A percentile compares a stretch with the other conserved stretches of the same genome.
Evolutionary conservation across 2,329 filamentous ascomycete genomes (phyloP).

Genomic region (Trichoderma brevicompactum): DNA sequence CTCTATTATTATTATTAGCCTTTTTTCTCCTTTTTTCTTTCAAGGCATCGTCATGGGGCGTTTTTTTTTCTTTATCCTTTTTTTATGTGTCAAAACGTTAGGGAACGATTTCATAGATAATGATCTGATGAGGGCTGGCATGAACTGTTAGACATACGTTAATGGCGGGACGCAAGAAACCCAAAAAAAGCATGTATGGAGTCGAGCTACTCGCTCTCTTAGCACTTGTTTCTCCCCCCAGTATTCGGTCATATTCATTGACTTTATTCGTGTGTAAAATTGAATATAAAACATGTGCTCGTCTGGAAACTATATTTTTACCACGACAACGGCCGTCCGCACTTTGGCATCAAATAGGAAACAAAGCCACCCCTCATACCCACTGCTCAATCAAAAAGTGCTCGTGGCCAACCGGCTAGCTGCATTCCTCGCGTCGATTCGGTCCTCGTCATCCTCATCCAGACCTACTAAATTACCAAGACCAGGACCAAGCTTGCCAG

Average conservation of each 20-base stretch:
- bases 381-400: slow-evolving; percentile 67
- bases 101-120: slow-evolving; percentile 14
- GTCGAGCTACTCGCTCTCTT: not conserved
- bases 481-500: slow-evolving; percentile 45
- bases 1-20: not conserved
- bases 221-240: not conserved
- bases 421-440: slow-evolving; percentile 93
- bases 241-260: not conserved
- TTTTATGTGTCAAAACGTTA: not conserved
- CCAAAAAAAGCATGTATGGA: not conserved
- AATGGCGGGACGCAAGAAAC: not conserved
- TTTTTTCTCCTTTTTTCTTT: not conserved
- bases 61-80: not conserved
- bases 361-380: not conserved
- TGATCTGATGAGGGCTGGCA: not conserved
- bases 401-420: slow-evolving; percentile 91
- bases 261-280: slow-evolving; percentile 6
- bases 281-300: slow-evolving; percentile 18
- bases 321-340: not conserved
- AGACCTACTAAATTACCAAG: slow-evolving; percentile 54
- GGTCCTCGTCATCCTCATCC: slow-evolving; percentile 89
- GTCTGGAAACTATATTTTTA: slow-evolving; percentile 12
- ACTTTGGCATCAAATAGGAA: not conserved
- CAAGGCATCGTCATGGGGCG: not conserved
- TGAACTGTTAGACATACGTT: not conserved